Evolutionary conservation across 1,139 yeast genomes (phyloP), one percentile per base, ranked within the genome.

Genomic region (Candida gigantensis): DNA sequence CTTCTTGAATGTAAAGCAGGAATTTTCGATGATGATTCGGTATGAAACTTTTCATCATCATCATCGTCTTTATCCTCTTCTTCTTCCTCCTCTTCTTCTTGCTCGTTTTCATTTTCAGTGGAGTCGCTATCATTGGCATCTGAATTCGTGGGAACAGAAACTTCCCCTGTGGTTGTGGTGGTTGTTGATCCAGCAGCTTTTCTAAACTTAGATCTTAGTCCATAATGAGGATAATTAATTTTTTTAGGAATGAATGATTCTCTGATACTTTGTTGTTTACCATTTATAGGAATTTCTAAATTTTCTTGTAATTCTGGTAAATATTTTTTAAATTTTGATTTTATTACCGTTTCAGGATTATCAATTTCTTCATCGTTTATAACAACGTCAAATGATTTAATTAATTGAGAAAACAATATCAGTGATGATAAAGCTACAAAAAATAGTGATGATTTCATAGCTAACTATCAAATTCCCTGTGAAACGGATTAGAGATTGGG

Each of bases 271-370:
- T 36, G 32, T 35, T 45, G 49, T 12, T 26, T 28, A 4, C 34
- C 34, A 27, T 29, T 33, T 2, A 45, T 28, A 4, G 50, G 50
- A n/a, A 46, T 46, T 24, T 41, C 46, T 30, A 46, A 28, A 16
- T 19, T 35, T 9, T 38, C 36, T 30, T 44, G 42, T 32, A 46
- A 27, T 19, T 41, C 40, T 9, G 47, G 47, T 14, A 43, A 11
- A 24, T 43, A 40, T 19, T 42, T 35, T 28, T 41, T 44, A 15
- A 46, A 39, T 12, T 41, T 37, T 12, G 48, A 46, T 34, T 45
- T 46, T 5, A 46, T 29, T 10, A 34, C 30, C n/a, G 32, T 17
- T 1, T 26, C 30, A 5, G 50, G 50, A 15, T 41, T 23, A 3
- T 42, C 40, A 9, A 46, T 32, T 28, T 40, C 37, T 37, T 44